Evolutionary conservation across 345 rosid species (phyloP).

Genomic region (Citrus maxima): DNA sequence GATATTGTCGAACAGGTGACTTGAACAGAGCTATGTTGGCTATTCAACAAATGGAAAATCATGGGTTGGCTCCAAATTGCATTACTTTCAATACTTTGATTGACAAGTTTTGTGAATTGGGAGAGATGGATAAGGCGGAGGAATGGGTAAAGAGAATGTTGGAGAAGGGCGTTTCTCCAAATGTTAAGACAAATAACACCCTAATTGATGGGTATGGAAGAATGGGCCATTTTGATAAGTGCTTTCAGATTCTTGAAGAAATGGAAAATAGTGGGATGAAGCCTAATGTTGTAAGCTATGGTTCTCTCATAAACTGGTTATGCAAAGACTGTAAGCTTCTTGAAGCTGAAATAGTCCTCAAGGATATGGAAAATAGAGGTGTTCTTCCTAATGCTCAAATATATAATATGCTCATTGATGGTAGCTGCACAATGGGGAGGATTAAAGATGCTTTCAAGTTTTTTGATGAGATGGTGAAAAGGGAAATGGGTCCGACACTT

Average conservation of each 20-base stretch:
- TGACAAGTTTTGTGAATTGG: slow-evolving; percentile 49
- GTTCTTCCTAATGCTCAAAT: slow-evolving; percentile 54
- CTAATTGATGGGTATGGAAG: slow-evolving; percentile 72
- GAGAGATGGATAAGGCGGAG: slow-evolving; percentile 60
- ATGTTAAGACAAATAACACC: slow-evolving; percentile 56
- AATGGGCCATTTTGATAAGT: slow-evolving; percentile 50
- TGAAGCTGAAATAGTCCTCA: slow-evolving; percentile 67
- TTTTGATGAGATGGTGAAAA: slow-evolving; percentile 60
- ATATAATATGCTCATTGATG: slow-evolving; percentile 73
- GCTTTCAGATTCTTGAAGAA: slow-evolving; percentile 67
- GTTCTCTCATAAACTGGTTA: slow-evolving; percentile 65
- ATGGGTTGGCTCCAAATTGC: slow-evolving; percentile 50
- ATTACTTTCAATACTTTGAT: slow-evolving; percentile 65
- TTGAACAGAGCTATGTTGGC: slow-evolving; percentile 41
- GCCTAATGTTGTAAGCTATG: slow-evolving; percentile 72
- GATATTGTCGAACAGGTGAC: slow-evolving; percentile 59
- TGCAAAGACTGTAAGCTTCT: slow-evolving; percentile 69
- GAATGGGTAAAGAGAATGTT: slow-evolving; percentile 61
- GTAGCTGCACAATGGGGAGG: slow-evolving; percentile 51
- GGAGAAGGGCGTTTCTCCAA: slow-evolving; percentile 55
- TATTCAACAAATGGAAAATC: slow-evolving; percentile 52
- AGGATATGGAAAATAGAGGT: slow-evolving; percentile 62
- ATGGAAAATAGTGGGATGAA: slow-evolving; percentile 59
- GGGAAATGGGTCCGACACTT: slow-evolving; percentile 45
- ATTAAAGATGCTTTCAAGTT: slow-evolving; percentile 54